Conservation (phyloP, 495 filamentous ascomycete genomes). For the Penicillium flavigenum region DNA sequence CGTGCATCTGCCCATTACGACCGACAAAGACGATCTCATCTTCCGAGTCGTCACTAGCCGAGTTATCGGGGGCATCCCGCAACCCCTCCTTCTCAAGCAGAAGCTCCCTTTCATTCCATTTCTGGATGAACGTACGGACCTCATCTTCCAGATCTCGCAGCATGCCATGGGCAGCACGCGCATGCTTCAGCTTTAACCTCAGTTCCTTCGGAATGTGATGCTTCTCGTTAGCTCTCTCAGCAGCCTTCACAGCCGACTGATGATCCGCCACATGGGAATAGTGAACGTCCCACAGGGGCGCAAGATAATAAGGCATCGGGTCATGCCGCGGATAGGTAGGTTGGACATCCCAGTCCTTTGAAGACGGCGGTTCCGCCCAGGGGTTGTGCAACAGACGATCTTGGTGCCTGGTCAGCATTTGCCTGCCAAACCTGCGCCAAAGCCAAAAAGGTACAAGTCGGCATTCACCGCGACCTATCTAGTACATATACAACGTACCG, state of each 20-base stretch:
- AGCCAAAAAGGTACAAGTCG: not conserved
- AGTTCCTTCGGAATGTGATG: constrained; percentile 50
- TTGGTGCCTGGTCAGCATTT: constrained; percentile 35
- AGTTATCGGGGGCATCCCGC: constrained; percentile 50
- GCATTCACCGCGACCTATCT: not conserved
- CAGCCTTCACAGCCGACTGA: constrained; percentile 40
- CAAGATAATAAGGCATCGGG: constrained; percentile 83
- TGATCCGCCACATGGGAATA: constrained; percentile 46
- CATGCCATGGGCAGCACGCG: constrained; percentile 64
- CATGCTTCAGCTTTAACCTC: constrained; percentile 64
- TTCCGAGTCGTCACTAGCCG: constrained; percentile 62
- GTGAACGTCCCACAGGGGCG: constrained; percentile 78
- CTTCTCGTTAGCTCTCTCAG: constrained; percentile 41
- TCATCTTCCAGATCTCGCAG: constrained; percentile 66
- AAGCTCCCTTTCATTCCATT: constrained; percentile 54
- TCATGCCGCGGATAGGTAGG: constrained; percentile 74
- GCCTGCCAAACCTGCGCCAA: not conserved
- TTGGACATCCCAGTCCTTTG: constrained; percentile 74
- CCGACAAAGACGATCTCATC: constrained; percentile 95
- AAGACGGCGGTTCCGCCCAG: constrained; percentile 74
- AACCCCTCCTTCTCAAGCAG: constrained; percentile 44
- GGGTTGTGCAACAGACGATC: constrained; percentile 86
- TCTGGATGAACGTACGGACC: constrained; percentile 58
- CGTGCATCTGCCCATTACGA: constrained; percentile 70
- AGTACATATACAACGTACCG: constrained; percentile 52